phyloP scores from a whole-genome alignment of 805 yeast genomes.

The Metschnikowia lochheadii region DNA sequence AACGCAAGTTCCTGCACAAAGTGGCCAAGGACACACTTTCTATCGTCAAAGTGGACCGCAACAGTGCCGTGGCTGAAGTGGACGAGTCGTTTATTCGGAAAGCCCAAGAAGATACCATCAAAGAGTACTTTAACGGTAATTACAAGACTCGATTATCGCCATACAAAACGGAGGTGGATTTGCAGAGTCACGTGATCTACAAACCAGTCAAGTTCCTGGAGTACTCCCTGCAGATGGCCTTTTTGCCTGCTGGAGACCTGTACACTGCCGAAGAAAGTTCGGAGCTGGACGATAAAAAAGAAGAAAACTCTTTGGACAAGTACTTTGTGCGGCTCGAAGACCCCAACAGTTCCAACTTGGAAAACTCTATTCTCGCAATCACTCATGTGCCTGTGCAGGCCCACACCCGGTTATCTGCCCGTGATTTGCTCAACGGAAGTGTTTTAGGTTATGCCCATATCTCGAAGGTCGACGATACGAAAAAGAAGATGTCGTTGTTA shows the following conservation, averaged over 20 bases:
- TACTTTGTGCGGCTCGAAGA: conserved; percentile 36
- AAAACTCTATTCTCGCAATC: conserved; percentile 71
- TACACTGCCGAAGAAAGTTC: conserved; percentile 29
- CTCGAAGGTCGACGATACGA: conserved; percentile 69
- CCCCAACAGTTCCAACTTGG: conserved; percentile 52
- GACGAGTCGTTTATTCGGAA: conserved; percentile 68
- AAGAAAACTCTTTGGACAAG: conserved; percentile 31
- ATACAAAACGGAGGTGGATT: conserved; percentile 72
- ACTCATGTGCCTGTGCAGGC: conserved; percentile 34
- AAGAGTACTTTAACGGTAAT: conserved; percentile 87
- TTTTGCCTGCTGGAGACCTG: conserved; percentile 42
- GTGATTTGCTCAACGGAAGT: conserved; percentile 51
- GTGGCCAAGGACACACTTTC: conserved; percentile 28
- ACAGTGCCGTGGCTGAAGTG: conserved; percentile 73
- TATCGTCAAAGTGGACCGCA: conserved; percentile 60
- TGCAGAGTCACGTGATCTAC: conserved; percentile 56
- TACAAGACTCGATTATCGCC: conserved; percentile 69
- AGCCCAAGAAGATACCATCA: conserved; percentile 69
- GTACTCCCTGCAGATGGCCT: conserved; percentile 31
- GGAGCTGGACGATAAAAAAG: conserved; percentile 12
- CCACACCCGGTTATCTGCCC: conserved; percentile 37
- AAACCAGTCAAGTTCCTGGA: conserved; percentile 49
- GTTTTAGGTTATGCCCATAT: conserved; percentile 78
- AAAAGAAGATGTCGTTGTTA: conserved; percentile 62
- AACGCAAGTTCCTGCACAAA: conserved; percentile 44